Evolutionary conservation across 2,329 filamentous ascomycete genomes (phyloP).

Genomic region (Aspergillus transmontanensis): DNA sequence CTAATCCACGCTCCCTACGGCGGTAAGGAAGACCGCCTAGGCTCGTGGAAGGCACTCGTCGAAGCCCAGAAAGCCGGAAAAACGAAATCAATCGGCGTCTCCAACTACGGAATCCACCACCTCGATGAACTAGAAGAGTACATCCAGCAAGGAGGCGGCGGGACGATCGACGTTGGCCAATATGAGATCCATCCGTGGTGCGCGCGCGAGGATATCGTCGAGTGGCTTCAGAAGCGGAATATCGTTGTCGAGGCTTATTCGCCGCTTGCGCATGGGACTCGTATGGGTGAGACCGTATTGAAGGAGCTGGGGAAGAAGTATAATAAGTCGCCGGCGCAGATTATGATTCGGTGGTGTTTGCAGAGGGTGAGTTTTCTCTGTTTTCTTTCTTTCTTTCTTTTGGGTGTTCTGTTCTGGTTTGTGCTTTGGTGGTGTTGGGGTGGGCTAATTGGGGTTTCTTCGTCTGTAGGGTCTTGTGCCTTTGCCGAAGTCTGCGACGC

Average conservation of each 20-base stretch:
- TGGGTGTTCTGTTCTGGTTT: constrained; percentile 4
- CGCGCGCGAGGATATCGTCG: constrained; percentile 67
- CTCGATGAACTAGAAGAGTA: constrained; percentile 63
- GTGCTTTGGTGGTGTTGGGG: neutral
- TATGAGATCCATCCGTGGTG: constrained; percentile 85
- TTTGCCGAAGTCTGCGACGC: constrained; percentile 64
- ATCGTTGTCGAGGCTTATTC: constrained; percentile 80
- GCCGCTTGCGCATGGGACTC: constrained; percentile 70
- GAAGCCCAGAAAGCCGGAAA: constrained; percentile 75
- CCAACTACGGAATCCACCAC: constrained; percentile 76
- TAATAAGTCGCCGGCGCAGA: constrained; percentile 68
- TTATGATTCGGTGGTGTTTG: constrained; percentile 76
- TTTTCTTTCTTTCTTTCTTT: neutral
- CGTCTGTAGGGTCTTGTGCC: constrained; percentile 59
- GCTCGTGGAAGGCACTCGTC: constrained; percentile 75
- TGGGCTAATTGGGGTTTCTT: neutral
- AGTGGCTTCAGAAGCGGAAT: constrained; percentile 64
- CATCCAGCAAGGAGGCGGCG: constrained; percentile 62
- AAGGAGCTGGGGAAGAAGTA: constrained; percentile 67
- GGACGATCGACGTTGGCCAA: constrained; percentile 74
- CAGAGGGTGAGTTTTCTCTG: constrained; percentile 65
- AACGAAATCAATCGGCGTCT: constrained; percentile 71
- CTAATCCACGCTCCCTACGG: constrained; percentile 79
- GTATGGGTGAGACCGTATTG: constrained; percentile 69
- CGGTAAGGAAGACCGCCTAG: constrained; percentile 66